A percentile compares a stretch with the other conserved stretches of the same genome.
Evolutionary conservation across 108 stramenopile genomes (phyloP).

Genomic region (Fragilariopsis cylindrus): DNA sequence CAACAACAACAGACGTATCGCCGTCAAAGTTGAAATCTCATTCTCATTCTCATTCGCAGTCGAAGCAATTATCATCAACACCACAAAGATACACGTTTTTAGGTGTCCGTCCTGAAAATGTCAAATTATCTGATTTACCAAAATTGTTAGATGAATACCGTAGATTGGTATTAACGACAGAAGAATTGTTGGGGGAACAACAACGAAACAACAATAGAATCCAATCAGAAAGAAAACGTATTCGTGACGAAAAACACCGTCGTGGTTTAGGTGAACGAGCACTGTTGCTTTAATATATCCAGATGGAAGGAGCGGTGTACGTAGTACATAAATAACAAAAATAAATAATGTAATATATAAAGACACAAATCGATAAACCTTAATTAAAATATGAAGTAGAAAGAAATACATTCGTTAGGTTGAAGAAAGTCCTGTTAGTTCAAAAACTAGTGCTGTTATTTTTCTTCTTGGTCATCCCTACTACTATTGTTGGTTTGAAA

Average conservation of each 20-base stretch:
- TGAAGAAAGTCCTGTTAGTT: too few species aligned
- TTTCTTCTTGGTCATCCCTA: too few species aligned
- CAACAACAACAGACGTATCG: constrained; percentile 3
- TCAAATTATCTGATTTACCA: constrained; percentile 69
- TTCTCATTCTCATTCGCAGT: constrained; percentile 36
- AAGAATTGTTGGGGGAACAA: constrained; percentile 64
- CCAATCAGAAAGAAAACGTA: constrained; percentile 23
- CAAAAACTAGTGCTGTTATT: too few species aligned
- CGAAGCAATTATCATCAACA: constrained; percentile 28
- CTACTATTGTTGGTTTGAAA: too few species aligned
- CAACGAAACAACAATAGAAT: constrained; percentile 15
- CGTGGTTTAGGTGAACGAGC: constrained; percentile 6
- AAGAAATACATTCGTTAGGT: too few species aligned
- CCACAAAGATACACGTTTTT: constrained; percentile 71
- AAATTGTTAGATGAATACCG: constrained; percentile 71
- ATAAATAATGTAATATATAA: too few species aligned
- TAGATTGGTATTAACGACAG: constrained; percentile 73
- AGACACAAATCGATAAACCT: too few species aligned
- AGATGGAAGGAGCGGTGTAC: too few species aligned
- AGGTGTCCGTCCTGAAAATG: constrained; percentile 58
- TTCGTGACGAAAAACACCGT: constrained; percentile 10
- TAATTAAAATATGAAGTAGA: too few species aligned
- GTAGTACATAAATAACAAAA: too few species aligned
- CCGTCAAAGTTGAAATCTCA: constrained; percentile 12
- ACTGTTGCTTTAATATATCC: background rate